phyloP scores from a whole-genome alignment of 2,329 filamentous ascomycete genomes.

The Pestalotiopsis sp. region DNA sequence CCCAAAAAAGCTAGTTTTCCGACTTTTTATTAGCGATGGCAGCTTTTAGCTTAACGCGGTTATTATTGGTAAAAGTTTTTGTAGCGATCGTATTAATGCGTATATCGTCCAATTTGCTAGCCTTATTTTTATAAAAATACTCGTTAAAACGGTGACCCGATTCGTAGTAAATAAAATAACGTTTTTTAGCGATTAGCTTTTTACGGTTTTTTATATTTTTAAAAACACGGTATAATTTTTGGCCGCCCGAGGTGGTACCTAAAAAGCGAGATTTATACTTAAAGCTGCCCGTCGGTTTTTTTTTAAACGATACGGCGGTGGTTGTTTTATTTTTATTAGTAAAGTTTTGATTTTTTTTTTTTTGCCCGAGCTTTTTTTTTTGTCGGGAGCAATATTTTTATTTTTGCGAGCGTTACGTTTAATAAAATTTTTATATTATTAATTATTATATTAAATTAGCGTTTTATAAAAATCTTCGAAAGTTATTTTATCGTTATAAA shows the following conservation, averaged over 20 bases:
- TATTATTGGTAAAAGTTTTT: no score
- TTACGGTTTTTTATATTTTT: not conserved
- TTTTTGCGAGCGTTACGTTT: no score
- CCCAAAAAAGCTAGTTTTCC: no score
- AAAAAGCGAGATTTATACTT: not conserved
- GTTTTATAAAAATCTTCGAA: no score
- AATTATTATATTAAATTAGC: no score
- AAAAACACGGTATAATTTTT: not conserved
- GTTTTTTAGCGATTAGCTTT: not conserved
- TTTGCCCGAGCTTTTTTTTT: not conserved
- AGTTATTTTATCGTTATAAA: no score
- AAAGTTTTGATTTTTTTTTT: not conserved
- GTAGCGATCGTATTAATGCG: not conserved
- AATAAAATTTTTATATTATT: no score
- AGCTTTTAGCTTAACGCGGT: no score
- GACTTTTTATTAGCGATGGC: no score
- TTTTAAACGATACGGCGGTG: no score
- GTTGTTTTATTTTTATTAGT: not conserved
- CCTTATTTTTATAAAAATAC: not conserved
- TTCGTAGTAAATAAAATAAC: not conserved
- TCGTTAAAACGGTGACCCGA: no score
- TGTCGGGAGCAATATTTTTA: no score
- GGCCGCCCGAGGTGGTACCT: not conserved
- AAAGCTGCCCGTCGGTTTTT: not conserved
- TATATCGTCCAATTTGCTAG: not conserved